Percentiles rank a stretch among this genome's conserved stretches.
Evolutionary conservation across 768 basidiomycete species (phyloP).

Genomic region (Termitomyces eurrhizus): DNA sequence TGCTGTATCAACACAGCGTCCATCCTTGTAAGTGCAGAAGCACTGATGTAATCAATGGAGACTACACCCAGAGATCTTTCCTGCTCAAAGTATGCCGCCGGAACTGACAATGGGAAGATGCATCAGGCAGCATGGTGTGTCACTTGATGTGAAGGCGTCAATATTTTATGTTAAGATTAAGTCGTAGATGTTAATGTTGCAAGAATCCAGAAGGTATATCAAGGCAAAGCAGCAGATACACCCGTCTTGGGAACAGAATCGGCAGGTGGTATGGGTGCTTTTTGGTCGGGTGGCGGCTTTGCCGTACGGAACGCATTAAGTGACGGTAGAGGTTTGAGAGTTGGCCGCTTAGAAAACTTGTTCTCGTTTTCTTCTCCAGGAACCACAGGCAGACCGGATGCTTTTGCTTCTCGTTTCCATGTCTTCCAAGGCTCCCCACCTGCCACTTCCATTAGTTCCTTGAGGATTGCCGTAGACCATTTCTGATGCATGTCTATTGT

Average conservation of each 20-base stretch:
- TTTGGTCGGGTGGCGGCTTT: not conserved
- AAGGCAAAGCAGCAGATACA: conserved; percentile 24
- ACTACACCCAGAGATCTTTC: not conserved
- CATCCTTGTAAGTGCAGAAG: not conserved
- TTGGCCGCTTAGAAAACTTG: conserved; percentile 18
- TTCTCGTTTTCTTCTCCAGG: conserved; percentile 37
- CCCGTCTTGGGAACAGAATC: conserved; percentile 15
- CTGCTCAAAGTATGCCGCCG: not conserved
- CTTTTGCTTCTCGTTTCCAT: conserved; percentile 45
- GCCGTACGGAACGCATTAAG: conserved; percentile 17
- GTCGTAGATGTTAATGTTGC: conserved; percentile 3
- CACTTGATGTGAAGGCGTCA: not conserved
- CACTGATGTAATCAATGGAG: not conserved
- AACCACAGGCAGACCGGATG: conserved; percentile 46
- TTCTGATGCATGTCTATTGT: conserved; percentile 59
- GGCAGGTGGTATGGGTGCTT: conserved; percentile 6
- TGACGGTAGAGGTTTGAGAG: conserved; percentile 20
- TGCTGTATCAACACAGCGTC: not conserved
- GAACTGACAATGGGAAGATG: not conserved
- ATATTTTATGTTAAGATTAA: conserved; percentile 1
- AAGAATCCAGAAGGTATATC: conserved; percentile 1
- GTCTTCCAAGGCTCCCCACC: conserved; percentile 58
- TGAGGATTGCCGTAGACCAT: conserved; percentile 63
- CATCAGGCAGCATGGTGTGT: not conserved
- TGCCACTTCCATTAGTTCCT: conserved; percentile 66